Evolutionary conservation across 2,329 filamentous ascomycete species (phyloP).

Genomic region (Sordariomycetes sp.): DNA sequence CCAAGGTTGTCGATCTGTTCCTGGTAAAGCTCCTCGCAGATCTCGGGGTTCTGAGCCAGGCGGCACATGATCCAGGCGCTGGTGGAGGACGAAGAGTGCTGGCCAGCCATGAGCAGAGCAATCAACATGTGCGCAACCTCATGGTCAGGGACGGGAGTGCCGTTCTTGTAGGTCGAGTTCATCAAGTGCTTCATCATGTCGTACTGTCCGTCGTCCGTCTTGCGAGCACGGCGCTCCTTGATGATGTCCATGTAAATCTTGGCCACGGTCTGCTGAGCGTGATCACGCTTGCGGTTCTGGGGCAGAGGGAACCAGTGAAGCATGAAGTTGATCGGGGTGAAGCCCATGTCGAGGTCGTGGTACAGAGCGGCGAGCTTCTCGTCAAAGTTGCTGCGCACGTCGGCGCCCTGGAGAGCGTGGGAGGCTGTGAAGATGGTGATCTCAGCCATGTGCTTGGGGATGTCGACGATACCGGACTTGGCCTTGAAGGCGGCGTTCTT

Average conservation of each 20-base stretch:
- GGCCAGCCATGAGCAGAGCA: constrained; percentile 82
- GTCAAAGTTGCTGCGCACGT: constrained; percentile 74
- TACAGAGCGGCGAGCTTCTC: constrained; percentile 73
- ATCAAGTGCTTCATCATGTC: constrained; percentile 92
- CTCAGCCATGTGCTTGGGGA: constrained; percentile 70
- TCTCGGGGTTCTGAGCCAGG: constrained; percentile 66
- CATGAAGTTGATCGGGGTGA: constrained; percentile 83
- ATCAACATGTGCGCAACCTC: constrained; percentile 94
- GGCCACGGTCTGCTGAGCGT: constrained; percentile 71
- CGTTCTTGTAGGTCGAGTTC: constrained; percentile 78
- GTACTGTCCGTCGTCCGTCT: constrained; percentile 39
- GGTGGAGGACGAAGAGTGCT: constrained; percentile 81
- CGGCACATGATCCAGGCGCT: constrained; percentile 78
- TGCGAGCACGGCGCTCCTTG: constrained; percentile 51
- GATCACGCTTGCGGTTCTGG: constrained; percentile 76
- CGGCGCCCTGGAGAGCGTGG: constrained; percentile 74
- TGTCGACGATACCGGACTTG: constrained; percentile 58
- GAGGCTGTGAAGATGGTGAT: constrained; percentile 88
- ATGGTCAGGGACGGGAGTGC: constrained; percentile 66
- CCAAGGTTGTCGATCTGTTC: constrained; percentile 74
- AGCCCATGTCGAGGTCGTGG: constrained; percentile 85
- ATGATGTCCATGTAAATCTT: constrained; percentile 79
- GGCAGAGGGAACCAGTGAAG: constrained; percentile 81
- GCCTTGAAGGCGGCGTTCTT: constrained; percentile 57
- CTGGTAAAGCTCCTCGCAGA: constrained; percentile 71